Evolutionary conservation across 768 basidiomycete genomes (phyloP).

Genomic region (Suillus tomentosus): DNA sequence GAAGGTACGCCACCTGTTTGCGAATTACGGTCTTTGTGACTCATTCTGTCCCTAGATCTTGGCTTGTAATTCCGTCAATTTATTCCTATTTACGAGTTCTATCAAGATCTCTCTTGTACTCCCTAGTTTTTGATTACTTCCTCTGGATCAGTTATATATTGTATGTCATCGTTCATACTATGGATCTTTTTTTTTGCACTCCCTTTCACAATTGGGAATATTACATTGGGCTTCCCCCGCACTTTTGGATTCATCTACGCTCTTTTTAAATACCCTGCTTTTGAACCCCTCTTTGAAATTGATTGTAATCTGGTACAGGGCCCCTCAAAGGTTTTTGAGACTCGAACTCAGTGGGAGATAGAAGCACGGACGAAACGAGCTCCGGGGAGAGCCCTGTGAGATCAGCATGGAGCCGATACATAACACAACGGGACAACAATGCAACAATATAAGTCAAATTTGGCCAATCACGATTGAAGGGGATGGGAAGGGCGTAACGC

Average conservation of each 20-base stretch:
- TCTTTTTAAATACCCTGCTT: background rate
- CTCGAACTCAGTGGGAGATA: background rate
- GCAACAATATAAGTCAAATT: background rate
- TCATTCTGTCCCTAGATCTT: slow-evolving; percentile 40
- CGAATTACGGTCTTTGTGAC: slow-evolving; percentile 21
- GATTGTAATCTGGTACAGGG: background rate
- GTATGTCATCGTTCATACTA: background rate
- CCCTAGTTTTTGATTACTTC: background rate
- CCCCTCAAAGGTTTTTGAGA: background rate
- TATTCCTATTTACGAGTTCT: slow-evolving; percentile 7
- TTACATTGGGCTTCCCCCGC: background rate
- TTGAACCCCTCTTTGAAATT: background rate
- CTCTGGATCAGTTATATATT: background rate
- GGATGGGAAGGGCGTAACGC: background rate
- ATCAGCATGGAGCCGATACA: background rate
- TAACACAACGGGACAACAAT: background rate
- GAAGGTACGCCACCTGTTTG: slow-evolving; percentile 52
- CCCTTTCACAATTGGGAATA: background rate
- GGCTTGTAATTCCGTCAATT: slow-evolving; percentile 40
- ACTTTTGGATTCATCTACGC: background rate
- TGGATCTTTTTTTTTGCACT: background rate
- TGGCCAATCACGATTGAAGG: background rate
- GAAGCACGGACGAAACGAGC: background rate
- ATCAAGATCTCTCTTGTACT: background rate
- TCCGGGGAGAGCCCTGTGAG: background rate